Evolutionary conservation across 1,139 yeast species (phyloP).

Genomic region (Saccharomyces hybrid): DNA sequence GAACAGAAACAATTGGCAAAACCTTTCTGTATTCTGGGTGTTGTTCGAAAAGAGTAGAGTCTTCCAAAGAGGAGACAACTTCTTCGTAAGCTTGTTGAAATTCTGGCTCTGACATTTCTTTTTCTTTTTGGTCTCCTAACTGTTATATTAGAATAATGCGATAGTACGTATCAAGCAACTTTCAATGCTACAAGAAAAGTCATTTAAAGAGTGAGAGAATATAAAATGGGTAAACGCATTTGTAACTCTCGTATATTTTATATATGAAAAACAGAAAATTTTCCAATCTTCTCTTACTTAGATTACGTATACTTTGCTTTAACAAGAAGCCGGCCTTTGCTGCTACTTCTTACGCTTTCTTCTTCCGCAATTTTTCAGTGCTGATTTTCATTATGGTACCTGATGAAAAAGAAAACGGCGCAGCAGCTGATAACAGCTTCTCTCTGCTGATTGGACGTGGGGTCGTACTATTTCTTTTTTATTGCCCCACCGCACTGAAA

Average conservation of each 20-base stretch:
- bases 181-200: background rate
- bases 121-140: background rate
- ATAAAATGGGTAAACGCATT: background rate
- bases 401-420: background rate
- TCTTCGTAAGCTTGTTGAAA: constrained; percentile 98
- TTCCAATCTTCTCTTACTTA: background rate
- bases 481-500: background rate
- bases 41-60: constrained; percentile 81
- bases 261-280: background rate
- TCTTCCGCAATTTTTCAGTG: background rate
- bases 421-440: constrained; percentile 1
- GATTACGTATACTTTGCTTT: background rate
- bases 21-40: constrained; percentile 88
- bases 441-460: background rate
- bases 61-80: constrained; percentile 79
- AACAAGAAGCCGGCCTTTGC: background rate
- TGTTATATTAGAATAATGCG: background rate
- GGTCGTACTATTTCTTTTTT: background rate
- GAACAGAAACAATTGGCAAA: constrained; percentile 84
- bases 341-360: background rate
- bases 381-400: background rate
- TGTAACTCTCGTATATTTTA: background rate
- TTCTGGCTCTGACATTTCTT: constrained; percentile 67
- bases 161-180: background rate
- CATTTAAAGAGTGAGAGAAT: too few species aligned